These are phyloP conservation scores for Helenozyma baotianmanensis DNA, from an alignment of 805 yeast species.

Conservation along the genomic window DNA sequence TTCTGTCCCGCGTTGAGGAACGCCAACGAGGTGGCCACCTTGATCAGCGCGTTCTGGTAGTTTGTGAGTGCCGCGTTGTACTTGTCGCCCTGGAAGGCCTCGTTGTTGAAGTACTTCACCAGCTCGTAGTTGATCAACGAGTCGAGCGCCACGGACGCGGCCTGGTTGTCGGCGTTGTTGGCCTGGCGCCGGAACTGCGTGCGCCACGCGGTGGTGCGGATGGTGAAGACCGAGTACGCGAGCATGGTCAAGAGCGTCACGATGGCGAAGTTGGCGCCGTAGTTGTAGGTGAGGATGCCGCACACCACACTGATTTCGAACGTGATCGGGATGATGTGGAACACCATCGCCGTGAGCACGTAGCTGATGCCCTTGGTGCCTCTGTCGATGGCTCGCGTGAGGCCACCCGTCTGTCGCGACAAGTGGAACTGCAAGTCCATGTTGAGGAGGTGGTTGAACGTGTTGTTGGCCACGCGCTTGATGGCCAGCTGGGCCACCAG, in stretches of 20 bases:
- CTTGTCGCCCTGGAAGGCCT: conserved; percentile 68
- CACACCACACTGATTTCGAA: conserved; percentile 92
- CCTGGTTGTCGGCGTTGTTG: conserved; percentile 88
- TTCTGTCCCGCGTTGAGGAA: conserved; percentile 77
- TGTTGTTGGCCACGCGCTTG: conserved; percentile 79
- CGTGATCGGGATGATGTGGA: conserved; percentile 88
- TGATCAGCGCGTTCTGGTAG: conserved; percentile 72
- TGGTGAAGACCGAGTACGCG: conserved; percentile 83
- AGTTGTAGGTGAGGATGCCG: conserved; percentile 89
- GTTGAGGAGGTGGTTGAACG: conserved; percentile 77
- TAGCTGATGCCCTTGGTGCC: conserved; percentile 97
- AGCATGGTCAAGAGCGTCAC: conserved; percentile 85
- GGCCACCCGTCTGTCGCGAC: conserved; percentile 90
- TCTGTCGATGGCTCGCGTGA: conserved; percentile 93
- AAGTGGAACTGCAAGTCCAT: conserved; percentile 88
- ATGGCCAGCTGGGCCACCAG: conserved; percentile 94
- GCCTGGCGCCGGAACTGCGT: conserved; percentile 84
- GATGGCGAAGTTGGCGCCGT: conserved; percentile 83
- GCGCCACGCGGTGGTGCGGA: conserved; percentile 93
- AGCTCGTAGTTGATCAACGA: conserved; percentile 92
- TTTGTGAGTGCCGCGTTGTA: conserved; percentile 69
- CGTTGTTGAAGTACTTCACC: conserved; percentile 93
- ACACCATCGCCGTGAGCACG: conserved; percentile 93
- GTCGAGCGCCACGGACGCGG: conserved; percentile 93
- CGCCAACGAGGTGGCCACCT: conserved; percentile 81